Evolutionary conservation across 2,329 filamentous ascomycete genomes (phyloP).

Genomic region (Dactylellina parvicollis): DNA sequence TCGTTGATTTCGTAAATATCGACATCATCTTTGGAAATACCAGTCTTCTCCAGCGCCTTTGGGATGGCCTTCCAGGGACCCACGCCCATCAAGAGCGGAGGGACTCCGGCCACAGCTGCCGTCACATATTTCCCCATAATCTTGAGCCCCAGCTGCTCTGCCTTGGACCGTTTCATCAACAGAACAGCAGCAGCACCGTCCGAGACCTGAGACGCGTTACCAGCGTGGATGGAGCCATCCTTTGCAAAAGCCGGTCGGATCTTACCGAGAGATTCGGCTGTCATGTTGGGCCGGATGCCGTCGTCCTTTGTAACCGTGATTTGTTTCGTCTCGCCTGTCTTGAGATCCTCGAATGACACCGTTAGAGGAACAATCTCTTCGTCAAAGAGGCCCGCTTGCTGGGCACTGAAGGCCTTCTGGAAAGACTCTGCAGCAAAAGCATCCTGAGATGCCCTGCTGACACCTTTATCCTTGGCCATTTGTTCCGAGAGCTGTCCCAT

Average conservation of each 20-base stretch:
- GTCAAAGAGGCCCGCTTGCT: constrained; percentile 87
- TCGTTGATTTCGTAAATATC: constrained; percentile 99
- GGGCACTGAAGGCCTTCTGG: constrained; percentile 86
- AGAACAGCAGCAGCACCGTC: constrained; percentile 95
- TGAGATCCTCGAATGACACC: constrained; percentile 88
- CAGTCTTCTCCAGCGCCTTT: constrained; percentile 85
- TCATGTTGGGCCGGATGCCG: constrained; percentile 85
- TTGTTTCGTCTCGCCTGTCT: constrained; percentile 83
- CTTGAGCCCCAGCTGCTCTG: constrained; percentile 84
- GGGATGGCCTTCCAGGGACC: constrained; percentile 97
- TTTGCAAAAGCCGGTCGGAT: constrained; percentile 90
- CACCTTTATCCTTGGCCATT: constrained; percentile 86
- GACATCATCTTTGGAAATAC: constrained; percentile 86
- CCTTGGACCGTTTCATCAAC: constrained; percentile 92
- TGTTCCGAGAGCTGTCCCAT: constrained; percentile 94
- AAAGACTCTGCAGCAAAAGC: constrained; percentile 93
- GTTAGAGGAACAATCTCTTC: constrained; percentile 88
- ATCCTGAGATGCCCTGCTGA: constrained; percentile 80
- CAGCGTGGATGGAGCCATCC: constrained; percentile 92
- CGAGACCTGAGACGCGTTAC: constrained; percentile 94
- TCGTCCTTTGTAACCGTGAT: constrained; percentile 87
- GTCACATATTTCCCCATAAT: constrained; percentile 93
- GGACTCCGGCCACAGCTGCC: constrained; percentile 85
- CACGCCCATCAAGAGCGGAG: constrained; percentile 93
- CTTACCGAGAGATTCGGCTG: constrained; percentile 86